Evolutionary conservation across 2,329 filamentous ascomycete genomes (phyloP).

Genomic region (Exophiala sideris): DNA sequence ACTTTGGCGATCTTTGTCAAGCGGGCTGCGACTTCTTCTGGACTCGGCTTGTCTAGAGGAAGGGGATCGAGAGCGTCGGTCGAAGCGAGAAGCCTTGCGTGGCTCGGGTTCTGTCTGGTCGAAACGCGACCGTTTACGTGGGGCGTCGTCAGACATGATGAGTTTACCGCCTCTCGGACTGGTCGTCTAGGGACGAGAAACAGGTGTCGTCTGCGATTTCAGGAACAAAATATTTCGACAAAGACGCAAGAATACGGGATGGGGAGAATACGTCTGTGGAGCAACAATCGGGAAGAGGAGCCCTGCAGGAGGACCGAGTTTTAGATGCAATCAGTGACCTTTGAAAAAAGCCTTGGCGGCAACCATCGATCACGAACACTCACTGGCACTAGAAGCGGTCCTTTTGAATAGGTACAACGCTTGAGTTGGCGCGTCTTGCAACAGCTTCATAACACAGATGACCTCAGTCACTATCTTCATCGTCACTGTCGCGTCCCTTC

Average conservation of each 20-base stretch:
- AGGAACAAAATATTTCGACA: background rate
- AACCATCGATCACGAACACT: too few species aligned
- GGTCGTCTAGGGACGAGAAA: background rate
- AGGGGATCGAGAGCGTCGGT: constrained; percentile 86
- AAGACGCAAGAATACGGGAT: background rate
- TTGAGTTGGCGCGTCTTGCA: background rate
- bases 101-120: constrained; percentile 85
- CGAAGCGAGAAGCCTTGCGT: constrained; percentile 75
- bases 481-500: constrained; percentile 29
- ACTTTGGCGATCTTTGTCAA: constrained; percentile 53
- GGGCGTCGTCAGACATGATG: constrained; percentile 28
- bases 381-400: background rate
- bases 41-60: constrained; percentile 63
- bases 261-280: background rate
- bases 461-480: constrained; percentile 35
- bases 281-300: too few species aligned
- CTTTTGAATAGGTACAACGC: background rate
- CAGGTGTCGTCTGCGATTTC: background rate
- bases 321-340: background rate
- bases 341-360: background rate
- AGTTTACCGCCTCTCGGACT: background rate
- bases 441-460: background rate
- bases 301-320: too few species aligned
- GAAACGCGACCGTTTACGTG: constrained; percentile 79
- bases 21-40: constrained; percentile 75